These are phyloP conservation scores for Auricularia sp. DNA, from an alignment of 768 basidiomycete species.

Conservation along the genomic window DNA sequence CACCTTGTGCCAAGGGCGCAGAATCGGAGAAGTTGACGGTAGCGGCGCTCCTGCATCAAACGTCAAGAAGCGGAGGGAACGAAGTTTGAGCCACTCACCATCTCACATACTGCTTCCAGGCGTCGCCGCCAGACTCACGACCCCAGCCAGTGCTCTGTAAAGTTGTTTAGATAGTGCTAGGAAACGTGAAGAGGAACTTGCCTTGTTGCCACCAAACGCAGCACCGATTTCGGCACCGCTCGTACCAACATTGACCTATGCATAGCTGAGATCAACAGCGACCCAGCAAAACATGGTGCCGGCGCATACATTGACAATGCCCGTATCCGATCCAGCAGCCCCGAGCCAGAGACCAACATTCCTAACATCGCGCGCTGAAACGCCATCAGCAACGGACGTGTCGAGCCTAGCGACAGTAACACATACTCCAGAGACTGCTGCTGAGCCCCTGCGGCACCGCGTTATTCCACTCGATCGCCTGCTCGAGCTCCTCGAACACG, in stretches of 20 bases:
- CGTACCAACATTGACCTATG: conserved; percentile 57
- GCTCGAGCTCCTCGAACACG: conserved; percentile 74
- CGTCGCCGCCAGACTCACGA: conserved; percentile 91
- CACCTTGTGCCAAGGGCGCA: conserved; percentile 87
- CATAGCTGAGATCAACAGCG: conserved; percentile 4
- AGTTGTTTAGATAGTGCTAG: not conserved
- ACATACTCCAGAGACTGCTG: conserved; percentile 68
- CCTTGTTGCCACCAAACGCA: conserved; percentile 93
- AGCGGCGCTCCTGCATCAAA: conserved; percentile 50
- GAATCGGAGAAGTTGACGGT: conserved; percentile 89
- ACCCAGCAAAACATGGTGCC: not conserved
- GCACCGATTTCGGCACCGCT: conserved; percentile 71
- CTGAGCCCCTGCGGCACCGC: conserved; percentile 85
- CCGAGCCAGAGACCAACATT: conserved; percentile 90
- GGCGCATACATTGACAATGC: conserved; percentile 76
- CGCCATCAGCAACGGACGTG: not conserved
- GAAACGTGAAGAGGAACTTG: conserved; percentile 16
- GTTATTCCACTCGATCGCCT: conserved; percentile 88
- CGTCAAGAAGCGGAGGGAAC: conserved; percentile 1
- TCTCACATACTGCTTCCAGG: conserved; percentile 96
- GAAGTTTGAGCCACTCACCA: conserved; percentile 26
- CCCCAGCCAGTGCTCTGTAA: conserved; percentile 82
- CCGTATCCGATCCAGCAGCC: conserved; percentile 77
- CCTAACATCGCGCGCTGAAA: conserved; percentile 51
- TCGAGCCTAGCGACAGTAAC: not conserved